Evolutionary conservation across 164 flowering plant genomes (phyloP).

Genomic region (Saururus chinensis): DNA sequence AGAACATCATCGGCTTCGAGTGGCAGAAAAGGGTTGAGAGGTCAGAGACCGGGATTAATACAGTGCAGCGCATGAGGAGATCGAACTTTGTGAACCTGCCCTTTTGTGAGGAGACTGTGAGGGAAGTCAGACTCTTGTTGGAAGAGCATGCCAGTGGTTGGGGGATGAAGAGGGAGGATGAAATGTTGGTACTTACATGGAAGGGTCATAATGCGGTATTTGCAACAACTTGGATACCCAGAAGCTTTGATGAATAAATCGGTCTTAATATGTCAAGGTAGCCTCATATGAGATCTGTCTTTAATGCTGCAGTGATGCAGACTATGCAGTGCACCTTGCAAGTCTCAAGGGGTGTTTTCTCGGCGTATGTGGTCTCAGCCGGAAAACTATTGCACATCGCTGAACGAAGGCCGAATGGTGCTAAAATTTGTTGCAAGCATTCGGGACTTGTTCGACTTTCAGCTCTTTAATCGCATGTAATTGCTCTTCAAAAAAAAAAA

Average conservation of each 20-base stretch:
- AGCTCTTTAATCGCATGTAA: too few relatives aligned
- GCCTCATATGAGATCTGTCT: too few relatives aligned
- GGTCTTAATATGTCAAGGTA: too few relatives aligned
- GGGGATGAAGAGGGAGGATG: constrained; percentile 89
- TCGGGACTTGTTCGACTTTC: too few relatives aligned
- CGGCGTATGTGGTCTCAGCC: too few relatives aligned
- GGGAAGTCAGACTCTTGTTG: constrained; percentile 44
- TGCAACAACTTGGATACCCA: constrained; percentile 54
- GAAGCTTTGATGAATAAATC: constrained; percentile 2
- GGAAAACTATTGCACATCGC: too few relatives aligned
- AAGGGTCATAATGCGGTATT: constrained; percentile 74
- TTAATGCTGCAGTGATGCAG: too few relatives aligned
- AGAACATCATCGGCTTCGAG: constrained; percentile 56
- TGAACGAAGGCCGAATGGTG: too few relatives aligned
- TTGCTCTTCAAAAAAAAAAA: too few relatives aligned
- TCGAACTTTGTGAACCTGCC: constrained; percentile 32
- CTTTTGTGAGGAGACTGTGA: constrained; percentile 48
- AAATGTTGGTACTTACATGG: constrained; percentile 69
- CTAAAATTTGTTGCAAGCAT: too few relatives aligned
- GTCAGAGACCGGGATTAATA: constrained; percentile 30
- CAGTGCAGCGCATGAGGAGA: constrained; percentile 41
- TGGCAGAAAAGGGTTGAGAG: constrained; percentile 61
- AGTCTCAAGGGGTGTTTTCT: too few relatives aligned
- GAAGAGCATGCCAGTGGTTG: constrained; percentile 86
- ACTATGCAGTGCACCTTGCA: too few relatives aligned